Evolutionary conservation across 257 asterid genomes (phyloP).

Genomic region (Solanum tacnaense): DNA sequence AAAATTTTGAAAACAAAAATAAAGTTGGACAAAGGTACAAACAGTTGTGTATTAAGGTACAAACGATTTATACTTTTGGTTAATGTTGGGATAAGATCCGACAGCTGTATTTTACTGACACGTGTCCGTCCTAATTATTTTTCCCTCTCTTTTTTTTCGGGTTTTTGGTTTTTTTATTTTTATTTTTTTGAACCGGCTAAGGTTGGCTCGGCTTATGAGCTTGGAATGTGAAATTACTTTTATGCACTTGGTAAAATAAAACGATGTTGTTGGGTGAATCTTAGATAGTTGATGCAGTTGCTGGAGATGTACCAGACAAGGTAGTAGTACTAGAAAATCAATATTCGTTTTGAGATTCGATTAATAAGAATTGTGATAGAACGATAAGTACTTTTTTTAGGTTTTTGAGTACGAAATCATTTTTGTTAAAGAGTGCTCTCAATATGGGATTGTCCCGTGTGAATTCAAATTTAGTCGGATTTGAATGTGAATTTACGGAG

Average conservation of each 20-base stretch:
- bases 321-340: background rate
- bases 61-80: background rate
- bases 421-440: too few relatives aligned
- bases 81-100: constrained; percentile 24
- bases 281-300: background rate
- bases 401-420: too few relatives aligned
- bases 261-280: background rate
- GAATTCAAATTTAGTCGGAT: too few relatives aligned
- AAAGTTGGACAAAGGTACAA: background rate
- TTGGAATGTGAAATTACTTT: background rate
- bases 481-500: too few relatives aligned
- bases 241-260: background rate
- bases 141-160: background rate
- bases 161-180: background rate
- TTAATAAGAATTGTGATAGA: background rate
- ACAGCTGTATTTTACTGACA: constrained; percentile 18
- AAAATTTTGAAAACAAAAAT: background rate
- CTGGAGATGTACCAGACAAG: constrained; percentile 9
- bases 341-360: background rate
- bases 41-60: background rate
- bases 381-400: rapidly evolving
- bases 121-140: background rate
- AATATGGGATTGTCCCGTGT: too few relatives aligned
- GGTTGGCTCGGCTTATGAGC: background rate
- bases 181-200: background rate